Conservation (phyloP, 164 flowering plant genomes). For the Echeveria elegans region DNA sequence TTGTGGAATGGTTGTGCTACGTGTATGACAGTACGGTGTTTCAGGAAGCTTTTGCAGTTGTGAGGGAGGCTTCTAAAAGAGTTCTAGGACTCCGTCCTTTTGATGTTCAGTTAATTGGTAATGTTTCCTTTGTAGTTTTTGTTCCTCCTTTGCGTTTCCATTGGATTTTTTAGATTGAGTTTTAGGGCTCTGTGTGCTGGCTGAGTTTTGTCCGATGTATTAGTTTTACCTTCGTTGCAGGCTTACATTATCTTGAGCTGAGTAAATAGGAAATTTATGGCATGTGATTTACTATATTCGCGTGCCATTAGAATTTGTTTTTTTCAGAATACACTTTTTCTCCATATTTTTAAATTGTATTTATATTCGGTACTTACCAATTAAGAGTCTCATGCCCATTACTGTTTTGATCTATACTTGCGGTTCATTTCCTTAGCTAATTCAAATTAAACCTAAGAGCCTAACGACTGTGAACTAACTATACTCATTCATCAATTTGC, state of each 20-base stretch:
- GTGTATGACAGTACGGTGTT: constrained; percentile 11
- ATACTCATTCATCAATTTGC: background rate
- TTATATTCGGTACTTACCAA: background rate
- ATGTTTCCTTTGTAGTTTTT: background rate
- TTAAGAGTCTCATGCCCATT: background rate
- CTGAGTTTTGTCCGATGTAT: background rate
- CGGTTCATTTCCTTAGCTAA: background rate
- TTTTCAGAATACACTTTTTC: no score
- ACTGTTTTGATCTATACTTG: background rate
- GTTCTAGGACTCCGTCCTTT: constrained; percentile 97
- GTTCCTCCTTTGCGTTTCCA: background rate
- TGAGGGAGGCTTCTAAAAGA: constrained; percentile 91
- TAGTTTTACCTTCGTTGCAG: background rate
- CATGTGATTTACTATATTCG: no score
- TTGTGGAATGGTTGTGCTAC: background rate
- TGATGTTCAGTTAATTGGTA: constrained; percentile 94
- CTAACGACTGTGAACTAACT: background rate
- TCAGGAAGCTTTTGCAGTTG: constrained; percentile 98
- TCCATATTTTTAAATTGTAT: background rate
- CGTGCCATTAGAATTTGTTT: no score
- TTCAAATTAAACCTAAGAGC: background rate
- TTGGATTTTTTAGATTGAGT: background rate
- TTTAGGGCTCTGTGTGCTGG: background rate
- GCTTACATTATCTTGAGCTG: no score
- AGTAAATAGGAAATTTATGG: no score